Percentiles rank a stretch among this genome's conserved stretches.
Conservation (phyloP, 2,329 filamentous ascomycete species). For the Sporothrix humicola region DNA sequence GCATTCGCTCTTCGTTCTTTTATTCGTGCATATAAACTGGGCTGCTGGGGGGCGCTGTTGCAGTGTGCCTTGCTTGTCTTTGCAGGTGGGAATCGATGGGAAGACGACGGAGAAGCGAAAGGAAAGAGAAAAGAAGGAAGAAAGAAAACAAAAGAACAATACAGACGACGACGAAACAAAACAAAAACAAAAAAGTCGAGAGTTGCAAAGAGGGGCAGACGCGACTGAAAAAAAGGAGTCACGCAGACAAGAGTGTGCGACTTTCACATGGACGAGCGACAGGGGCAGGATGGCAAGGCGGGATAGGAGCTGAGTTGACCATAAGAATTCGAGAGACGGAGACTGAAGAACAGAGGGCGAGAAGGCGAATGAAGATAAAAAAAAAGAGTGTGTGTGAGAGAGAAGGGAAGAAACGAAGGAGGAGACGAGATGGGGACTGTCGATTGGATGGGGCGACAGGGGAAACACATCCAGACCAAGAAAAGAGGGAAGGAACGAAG, state of each 20-base stretch:
- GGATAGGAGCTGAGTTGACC: conserved; percentile 12
- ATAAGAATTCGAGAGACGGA: background rate
- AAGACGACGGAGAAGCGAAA: background rate
- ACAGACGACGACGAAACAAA: background rate
- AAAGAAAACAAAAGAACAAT: background rate
- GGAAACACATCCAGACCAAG: conserved; percentile 4
- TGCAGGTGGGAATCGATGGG: background rate
- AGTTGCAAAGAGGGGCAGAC: conserved; percentile 4
- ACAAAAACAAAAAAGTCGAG: background rate
- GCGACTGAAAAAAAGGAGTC: conserved; percentile 3
- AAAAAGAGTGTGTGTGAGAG: background rate
- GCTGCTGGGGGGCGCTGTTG: conserved; percentile 4
- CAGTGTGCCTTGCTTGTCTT: conserved; percentile 17
- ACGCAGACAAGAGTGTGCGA: background rate
- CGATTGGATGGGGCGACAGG: conserved; percentile 30
- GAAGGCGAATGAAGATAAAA: background rate
- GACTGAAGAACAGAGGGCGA: background rate
- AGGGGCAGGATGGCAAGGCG: conserved; percentile 14
- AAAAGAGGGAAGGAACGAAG: background rate
- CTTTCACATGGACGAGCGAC: conserved; percentile 21
- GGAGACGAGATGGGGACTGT: background rate
- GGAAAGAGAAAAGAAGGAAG: background rate
- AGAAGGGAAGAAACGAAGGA: background rate
- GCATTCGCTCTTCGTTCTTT: background rate
- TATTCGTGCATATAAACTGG: background rate